These are phyloP conservation scores for Fraxinus nigra DNA, from an alignment of 305 asterid species.

Conservation along the genomic window DNA sequence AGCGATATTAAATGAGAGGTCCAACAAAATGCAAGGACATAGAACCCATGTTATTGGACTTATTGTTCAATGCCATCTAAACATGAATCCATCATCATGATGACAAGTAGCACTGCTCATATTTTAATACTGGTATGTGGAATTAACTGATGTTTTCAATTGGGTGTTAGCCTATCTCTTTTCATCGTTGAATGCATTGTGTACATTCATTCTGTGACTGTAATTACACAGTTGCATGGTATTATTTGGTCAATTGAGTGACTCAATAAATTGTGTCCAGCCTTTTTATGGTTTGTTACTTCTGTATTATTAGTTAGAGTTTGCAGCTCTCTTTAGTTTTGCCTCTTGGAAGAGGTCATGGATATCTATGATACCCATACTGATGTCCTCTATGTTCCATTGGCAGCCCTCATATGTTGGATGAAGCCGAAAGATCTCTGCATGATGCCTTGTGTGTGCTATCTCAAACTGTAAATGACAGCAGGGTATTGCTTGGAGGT, in stretches of 20 bases:
- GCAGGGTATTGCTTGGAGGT: constrained; percentile 78
- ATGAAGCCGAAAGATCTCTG: constrained; percentile 86
- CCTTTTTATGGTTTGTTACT: not conserved
- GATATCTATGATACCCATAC: not conserved
- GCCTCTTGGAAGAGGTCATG: not conserved
- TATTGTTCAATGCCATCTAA: not conserved
- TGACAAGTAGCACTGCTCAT: not conserved
- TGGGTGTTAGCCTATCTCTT: not conserved
- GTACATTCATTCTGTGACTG: not conserved
- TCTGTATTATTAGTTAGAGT: not conserved
- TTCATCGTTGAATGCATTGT: not conserved
- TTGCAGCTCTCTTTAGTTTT: not conserved
- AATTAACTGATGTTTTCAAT: not conserved
- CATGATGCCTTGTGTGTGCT: constrained; percentile 88
- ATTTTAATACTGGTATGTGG: not conserved
- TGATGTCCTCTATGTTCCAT: not conserved
- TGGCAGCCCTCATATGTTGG: constrained; percentile 78
- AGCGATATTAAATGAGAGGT: not conserved
- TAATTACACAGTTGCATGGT: not conserved
- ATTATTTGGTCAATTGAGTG: not conserved
- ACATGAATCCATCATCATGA: not conserved
- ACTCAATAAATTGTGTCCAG: not conserved
- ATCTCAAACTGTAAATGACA: constrained; percentile 82
- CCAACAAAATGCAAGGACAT: not conserved
- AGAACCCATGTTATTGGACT: not conserved